These are phyloP conservation scores for Nicotiana tabacum DNA, from an alignment of 257 asterid species.

Conservation along the genomic window DNA sequence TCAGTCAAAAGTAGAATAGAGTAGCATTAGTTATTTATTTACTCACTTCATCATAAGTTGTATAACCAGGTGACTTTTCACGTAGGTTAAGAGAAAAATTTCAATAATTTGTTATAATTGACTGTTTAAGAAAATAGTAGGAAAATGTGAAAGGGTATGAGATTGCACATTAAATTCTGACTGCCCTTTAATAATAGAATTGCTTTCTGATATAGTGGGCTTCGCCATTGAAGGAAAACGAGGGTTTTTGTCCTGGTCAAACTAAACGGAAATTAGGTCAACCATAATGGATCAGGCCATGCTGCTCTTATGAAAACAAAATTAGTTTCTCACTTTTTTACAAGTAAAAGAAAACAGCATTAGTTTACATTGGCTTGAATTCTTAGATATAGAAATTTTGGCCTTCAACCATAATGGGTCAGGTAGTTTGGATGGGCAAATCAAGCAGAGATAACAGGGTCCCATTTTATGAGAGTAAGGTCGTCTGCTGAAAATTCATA, in stretches of 20 bases:
- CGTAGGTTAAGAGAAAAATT: not conserved
- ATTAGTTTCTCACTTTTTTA: not conserved
- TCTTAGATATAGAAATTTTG: not conserved
- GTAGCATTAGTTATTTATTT: not conserved
- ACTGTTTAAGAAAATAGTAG: not conserved
- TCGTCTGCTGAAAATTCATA: too few species aligned
- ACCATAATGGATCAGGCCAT: not conserved
- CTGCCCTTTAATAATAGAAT: not conserved
- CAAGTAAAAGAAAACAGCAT: not conserved
- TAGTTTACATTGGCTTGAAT: not conserved
- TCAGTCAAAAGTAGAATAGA: not conserved
- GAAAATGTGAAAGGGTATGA: not conserved
- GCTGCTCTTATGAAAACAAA: not conserved
- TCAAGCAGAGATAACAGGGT: too few species aligned
- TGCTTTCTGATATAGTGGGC: not conserved
- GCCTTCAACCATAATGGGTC: not conserved
- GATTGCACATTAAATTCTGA: not conserved
- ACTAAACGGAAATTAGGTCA: not conserved
- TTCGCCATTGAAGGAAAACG: not conserved
- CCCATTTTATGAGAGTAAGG: too few species aligned
- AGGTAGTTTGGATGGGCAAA: not conserved
- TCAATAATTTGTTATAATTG: not conserved
- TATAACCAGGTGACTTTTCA: not conserved
- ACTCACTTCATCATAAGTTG: not conserved
- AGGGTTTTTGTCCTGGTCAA: not conserved